phyloP scores from a whole-genome alignment of 139 green algal species.

The Chlamydomonas urium region DNA sequence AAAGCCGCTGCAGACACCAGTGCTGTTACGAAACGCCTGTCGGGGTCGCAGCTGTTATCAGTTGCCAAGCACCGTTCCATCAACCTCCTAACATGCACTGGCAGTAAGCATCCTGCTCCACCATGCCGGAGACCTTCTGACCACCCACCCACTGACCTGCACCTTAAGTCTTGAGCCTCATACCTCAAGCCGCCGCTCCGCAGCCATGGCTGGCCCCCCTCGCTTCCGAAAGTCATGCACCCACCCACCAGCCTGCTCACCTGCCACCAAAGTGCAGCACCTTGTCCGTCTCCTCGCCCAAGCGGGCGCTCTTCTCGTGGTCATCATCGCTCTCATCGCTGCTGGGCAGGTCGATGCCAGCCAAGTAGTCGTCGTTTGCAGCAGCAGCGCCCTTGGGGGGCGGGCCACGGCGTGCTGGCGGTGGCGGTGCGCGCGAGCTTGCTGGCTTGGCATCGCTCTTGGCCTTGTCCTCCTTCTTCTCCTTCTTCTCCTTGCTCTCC shows the following conservation, averaged over 20 bases:
- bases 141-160: no score
- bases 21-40: no score
- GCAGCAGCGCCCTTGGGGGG: constrained; percentile 27
- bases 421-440: constrained; percentile 1
- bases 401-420: neutral
- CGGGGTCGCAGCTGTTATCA: no score
- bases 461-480: constrained; percentile 40
- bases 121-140: no score
- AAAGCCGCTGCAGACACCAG: no score
- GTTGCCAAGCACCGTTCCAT: no score
- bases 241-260: constrained; percentile 13
- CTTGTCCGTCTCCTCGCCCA: no score
- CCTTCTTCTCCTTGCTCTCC: constrained; percentile 33
- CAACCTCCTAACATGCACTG: no score
- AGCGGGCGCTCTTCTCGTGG: constrained; percentile 44
- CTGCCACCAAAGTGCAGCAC: no score
- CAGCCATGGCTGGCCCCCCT: neutral
- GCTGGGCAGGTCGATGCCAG: constrained; percentile 92
- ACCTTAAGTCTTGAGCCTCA: no score
- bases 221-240: neutral
- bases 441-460: constrained; percentile 18
- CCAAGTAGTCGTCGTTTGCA: constrained; percentile 24
- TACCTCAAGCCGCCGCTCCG: no score
- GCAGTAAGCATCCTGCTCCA: no score
- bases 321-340: constrained; percentile 69